A percentile compares a stretch with the other conserved stretches of the same genome.
Conservation (phyloP, 2,329 filamentous ascomycete genomes). For the Fusarium sp. region DNA sequence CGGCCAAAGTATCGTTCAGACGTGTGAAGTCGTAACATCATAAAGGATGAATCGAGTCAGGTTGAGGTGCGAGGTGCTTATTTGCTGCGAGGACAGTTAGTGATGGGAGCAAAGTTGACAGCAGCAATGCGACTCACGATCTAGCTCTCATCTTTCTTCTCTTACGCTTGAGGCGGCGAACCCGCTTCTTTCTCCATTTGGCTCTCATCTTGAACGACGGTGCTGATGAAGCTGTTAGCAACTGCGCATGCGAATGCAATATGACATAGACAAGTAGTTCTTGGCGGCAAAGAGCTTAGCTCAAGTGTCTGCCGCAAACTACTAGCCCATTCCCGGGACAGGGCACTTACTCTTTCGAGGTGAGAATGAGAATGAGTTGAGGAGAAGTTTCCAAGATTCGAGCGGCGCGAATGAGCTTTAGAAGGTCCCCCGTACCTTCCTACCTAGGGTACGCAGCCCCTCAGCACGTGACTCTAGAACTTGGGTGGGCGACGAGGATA, state of each 20-base stretch:
- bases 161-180: constrained; percentile 99
- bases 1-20: constrained; percentile 47
- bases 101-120: constrained; percentile 18
- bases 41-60: constrained; percentile 65
- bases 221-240: constrained; percentile 47
- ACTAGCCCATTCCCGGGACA: constrained; percentile 19
- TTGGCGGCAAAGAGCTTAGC: constrained; percentile 25
- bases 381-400: constrained; percentile 51
- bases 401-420: constrained; percentile 47
- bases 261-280: constrained; percentile 18
- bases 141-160: constrained; percentile 99
- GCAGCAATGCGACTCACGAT: constrained; percentile 75
- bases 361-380: constrained; percentile 62
- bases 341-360: constrained; percentile 57
- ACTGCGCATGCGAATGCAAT: constrained; percentile 7
- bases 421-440: too few relatives aligned
- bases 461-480: constrained; percentile 51
- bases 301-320: constrained; percentile 22
- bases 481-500: constrained; percentile 9
- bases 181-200: constrained; percentile 99
- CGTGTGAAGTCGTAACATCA: constrained; percentile 55
- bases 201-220: constrained; percentile 80
- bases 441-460: constrained; percentile 56
- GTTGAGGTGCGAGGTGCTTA: constrained; percentile 74
- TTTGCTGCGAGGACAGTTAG: constrained; percentile 67